Percentiles rank a stretch among this genome's conserved stretches.
Evolutionary conservation across 176 grass and related monocot species (phyloP).

Genomic region (Echinochloa phyllopogon): DNA sequence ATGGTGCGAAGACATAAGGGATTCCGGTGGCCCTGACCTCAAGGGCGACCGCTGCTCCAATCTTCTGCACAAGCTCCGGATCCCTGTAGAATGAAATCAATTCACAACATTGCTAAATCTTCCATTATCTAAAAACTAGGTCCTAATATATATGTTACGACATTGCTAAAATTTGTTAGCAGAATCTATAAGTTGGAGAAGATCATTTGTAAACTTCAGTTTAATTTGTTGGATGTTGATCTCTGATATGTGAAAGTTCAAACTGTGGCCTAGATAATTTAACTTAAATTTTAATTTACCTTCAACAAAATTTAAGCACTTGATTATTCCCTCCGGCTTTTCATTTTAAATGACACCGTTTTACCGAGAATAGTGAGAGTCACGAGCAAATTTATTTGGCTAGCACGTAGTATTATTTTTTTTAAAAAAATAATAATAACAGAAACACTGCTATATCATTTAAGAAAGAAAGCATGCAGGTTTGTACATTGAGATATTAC

Average conservation of each 20-base stretch:
- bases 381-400: no score
- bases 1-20: constrained; percentile 75
- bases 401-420: no score
- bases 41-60: constrained; percentile 61
- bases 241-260: no score
- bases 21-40: constrained; percentile 79
- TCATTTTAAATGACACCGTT: not conserved
- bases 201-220: no score
- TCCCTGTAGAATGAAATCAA: constrained; percentile 41
- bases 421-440: no score
- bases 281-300: not conserved
- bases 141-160: not conserved
- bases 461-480: no score
- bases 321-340: not conserved
- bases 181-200: not conserved
- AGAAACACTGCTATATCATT: no score
- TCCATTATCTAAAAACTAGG: no score
- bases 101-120: not conserved
- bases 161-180: not conserved
- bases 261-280: no score
- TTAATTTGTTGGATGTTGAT: no score
- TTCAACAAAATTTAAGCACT: not conserved
- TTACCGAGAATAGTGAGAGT: not conserved
- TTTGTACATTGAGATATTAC: no score
- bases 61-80: constrained; percentile 64